Evolutionary conservation across 1,284 basidiomycete species (phyloP).

Genomic region (Ganoderma boninense): DNA sequence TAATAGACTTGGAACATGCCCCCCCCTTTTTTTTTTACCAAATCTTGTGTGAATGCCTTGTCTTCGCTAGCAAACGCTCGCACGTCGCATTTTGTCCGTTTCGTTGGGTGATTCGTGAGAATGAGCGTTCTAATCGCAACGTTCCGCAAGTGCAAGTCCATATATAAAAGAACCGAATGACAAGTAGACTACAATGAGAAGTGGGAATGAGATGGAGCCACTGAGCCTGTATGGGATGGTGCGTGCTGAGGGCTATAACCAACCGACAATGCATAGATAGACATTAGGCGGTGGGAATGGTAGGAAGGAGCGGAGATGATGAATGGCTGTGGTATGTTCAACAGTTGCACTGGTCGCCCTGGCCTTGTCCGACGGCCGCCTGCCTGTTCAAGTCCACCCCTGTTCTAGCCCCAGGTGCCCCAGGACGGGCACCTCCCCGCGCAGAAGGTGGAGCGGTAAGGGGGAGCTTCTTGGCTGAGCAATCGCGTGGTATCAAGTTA

Average conservation of each 20-base stretch:
- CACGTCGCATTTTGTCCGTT: not conserved
- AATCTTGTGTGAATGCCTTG: not conserved
- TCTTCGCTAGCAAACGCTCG: not conserved
- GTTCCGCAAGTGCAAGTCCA: conserved; percentile 26
- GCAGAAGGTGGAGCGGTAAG: conserved; percentile 73
- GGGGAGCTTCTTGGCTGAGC: conserved; percentile 81
- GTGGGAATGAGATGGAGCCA: conserved; percentile 16
- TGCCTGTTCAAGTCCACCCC: conserved; percentile 83
- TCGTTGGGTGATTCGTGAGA: not conserved
- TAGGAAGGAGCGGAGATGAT: conserved; percentile 22
- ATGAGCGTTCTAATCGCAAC: not conserved
- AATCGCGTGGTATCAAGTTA: conserved; percentile 7
- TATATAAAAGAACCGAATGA: conserved; percentile 29
- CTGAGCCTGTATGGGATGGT: conserved; percentile 8
- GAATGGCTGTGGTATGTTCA: conserved; percentile 44
- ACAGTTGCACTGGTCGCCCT: conserved; percentile 79
- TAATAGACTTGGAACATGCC: not conserved
- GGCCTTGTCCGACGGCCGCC: conserved; percentile 53
- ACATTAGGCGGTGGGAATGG: conserved; percentile 28
- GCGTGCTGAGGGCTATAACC: conserved; percentile 5
- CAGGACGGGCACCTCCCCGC: conserved; percentile 57
- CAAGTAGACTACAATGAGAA: conserved; percentile 29
- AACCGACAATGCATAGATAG: conserved; percentile 6
- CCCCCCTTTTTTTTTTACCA: not conserved
- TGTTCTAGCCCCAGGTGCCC: conserved; percentile 52